Base-by-base conservation (phyloP, 768 basidiomycete species). In the Suillus variegatus region DNA sequence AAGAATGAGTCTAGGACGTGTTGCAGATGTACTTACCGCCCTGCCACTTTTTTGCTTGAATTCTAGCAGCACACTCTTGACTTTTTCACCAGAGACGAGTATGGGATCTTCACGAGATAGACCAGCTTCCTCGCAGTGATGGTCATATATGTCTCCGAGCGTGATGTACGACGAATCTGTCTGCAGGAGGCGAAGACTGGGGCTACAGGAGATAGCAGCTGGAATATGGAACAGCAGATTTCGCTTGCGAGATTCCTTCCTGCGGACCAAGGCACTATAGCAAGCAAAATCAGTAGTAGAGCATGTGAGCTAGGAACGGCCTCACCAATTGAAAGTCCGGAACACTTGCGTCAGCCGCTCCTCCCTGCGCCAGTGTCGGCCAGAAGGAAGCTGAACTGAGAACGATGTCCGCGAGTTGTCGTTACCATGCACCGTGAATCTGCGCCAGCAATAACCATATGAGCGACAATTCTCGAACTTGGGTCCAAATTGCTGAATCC, bases 181-280 rank as follows among this genome's bases (percentile, higher is more conserved):
- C 75, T 97, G 94, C 64, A 97, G 85, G 51, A 99, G 79, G 46
- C 97, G 91, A 51, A 95, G 84, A 64, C 80, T 86, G 0, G 94
- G 91, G 60, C 92, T 92, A 69, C 90, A 91, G 0, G 95, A 92
- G 28, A 99, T 82, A 9, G 92, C 89, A 0, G 90, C 87, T 1
- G 97, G 97, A 38, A 98, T 81, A 75, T 98, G 93, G 86, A 99
- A 99, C 51, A 82, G 81, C 40, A 99, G 84, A 73, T 94, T 95
- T 49, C 97, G 87, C 71, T 97, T 96, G 60, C 97, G 86, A 41
- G 88, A 92, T 76, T 99, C 97, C 75, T 97, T 97, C 76, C 95
- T 92, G 64, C 92, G 89, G 60, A 81, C 81, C 61, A 99, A 80
- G 32, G 92, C 91, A 28, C 97, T 97, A 64, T 43, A 63, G n/a